Evolutionary conservation across 2,329 filamentous ascomycete species (phyloP).

Genomic region (Hirsutella thompsonii): DNA sequence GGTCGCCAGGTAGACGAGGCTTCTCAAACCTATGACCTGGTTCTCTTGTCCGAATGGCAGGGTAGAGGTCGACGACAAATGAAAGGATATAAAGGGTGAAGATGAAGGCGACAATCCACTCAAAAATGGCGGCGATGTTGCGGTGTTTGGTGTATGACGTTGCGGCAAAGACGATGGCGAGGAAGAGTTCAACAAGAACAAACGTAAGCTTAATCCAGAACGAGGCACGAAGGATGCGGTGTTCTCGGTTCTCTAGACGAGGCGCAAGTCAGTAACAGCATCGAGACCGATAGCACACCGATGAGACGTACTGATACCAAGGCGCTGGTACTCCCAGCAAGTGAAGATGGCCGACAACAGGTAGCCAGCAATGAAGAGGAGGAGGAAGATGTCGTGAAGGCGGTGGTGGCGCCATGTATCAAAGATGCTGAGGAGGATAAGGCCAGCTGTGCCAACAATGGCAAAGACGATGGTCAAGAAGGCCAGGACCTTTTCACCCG

Average conservation of each 20-base stretch:
- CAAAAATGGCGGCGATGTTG: constrained; percentile 64
- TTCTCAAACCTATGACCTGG: constrained; percentile 17
- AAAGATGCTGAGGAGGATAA: constrained; percentile 77
- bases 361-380: constrained; percentile 78
- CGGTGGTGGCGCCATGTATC: constrained; percentile 58
- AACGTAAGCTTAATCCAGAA: constrained; percentile 86
- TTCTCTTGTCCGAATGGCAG: constrained; percentile 51
- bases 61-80: constrained; percentile 78
- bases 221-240: constrained; percentile 59
- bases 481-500: constrained; percentile 49
- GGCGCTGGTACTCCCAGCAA: constrained; percentile 78
- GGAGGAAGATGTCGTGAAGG: constrained; percentile 65
- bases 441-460: constrained; percentile 60
- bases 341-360: constrained; percentile 76
- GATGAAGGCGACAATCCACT: constrained; percentile 68
- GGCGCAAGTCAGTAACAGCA: neutral
- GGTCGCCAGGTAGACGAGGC: constrained; percentile 12
- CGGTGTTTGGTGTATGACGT: constrained; percentile 32
- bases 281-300: neutral
- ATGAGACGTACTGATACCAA: constrained; percentile 54
- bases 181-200: constrained; percentile 62
- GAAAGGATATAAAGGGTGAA: constrained; percentile 82
- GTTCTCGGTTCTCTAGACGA: constrained; percentile 51
- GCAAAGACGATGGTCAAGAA: constrained; percentile 53
- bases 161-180: constrained; percentile 62